A percentile compares a stretch with the other conserved stretches of the same genome.
Conservation (phyloP, 179 eudicot species). For the Patellifolia procumbens region DNA sequence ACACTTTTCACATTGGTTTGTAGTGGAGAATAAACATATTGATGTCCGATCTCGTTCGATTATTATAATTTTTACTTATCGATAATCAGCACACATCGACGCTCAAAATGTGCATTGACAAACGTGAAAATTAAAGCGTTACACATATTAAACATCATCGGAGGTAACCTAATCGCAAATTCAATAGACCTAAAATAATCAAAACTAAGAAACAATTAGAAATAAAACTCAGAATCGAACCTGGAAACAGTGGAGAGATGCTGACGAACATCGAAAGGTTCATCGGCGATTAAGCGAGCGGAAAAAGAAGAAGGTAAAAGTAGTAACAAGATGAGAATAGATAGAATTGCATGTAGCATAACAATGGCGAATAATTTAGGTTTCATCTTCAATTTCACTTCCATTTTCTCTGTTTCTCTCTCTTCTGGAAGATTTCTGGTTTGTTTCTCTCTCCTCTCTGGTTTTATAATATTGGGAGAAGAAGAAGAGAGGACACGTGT, state of each 20-base stretch:
- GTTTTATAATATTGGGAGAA: background rate
- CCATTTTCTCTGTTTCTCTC: slow-evolving; percentile 5
- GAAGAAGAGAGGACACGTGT: background rate
- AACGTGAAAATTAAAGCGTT: too few species aligned
- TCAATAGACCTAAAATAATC: background rate
- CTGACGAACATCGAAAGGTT: slow-evolving; percentile 45
- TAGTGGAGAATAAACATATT: too few species aligned
- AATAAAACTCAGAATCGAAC: slow-evolving; percentile 16
- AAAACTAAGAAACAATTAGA: background rate
- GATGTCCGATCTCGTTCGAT: too few species aligned
- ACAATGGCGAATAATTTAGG: slow-evolving; percentile 2
- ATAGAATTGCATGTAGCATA: slow-evolving; percentile 15
- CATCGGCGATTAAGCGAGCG: slow-evolving; percentile 26
- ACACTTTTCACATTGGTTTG: too few species aligned
- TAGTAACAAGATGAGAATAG: slow-evolving; percentile 10
- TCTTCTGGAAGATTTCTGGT: background rate
- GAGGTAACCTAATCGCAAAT: background rate
- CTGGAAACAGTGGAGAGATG: slow-evolving; percentile 53
- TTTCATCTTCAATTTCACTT: background rate
- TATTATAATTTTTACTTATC: too few species aligned
- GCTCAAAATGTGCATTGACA: too few species aligned
- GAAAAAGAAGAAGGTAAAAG: slow-evolving; percentile 18
- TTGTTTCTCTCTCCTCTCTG: background rate
- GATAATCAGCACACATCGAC: too few species aligned
- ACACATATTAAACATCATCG: too few species aligned